A percentile compares a stretch with the other conserved stretches of the same genome.
phyloP scores from a whole-genome alignment of 2,329 filamentous ascomycete species.

The Ophiostoma sp. region DNA sequence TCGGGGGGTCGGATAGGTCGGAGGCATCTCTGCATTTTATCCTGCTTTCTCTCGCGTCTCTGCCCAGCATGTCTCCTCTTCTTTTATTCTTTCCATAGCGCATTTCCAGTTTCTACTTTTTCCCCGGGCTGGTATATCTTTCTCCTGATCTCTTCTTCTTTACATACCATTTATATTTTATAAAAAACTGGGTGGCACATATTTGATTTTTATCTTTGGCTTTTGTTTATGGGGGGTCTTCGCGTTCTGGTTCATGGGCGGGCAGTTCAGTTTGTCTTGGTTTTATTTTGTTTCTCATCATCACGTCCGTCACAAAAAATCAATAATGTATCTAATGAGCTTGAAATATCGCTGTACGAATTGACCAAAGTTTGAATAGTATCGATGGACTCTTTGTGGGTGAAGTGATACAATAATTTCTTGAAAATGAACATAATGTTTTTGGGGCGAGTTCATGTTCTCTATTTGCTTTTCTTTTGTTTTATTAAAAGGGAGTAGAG shows the following conservation, averaged over 20 bases:
- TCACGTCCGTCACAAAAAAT: background rate
- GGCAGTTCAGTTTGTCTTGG: background rate
- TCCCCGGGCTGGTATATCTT: background rate
- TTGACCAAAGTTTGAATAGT: background rate
- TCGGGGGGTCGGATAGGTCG: background rate
- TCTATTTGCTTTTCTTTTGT: background rate
- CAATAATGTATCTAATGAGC: constrained; percentile 10
- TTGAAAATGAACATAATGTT: too few species aligned
- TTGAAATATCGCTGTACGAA: background rate
- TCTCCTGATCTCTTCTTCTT: background rate
- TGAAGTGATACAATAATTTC: background rate
- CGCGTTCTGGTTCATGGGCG: background rate
- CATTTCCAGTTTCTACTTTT: background rate
- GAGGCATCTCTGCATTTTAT: background rate
- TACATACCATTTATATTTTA: constrained; percentile 16
- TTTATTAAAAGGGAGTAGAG: too few species aligned
- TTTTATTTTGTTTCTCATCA: background rate
- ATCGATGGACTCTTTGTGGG: background rate
- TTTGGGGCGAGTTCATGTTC: background rate
- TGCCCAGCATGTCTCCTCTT: background rate
- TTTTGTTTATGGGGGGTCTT: background rate
- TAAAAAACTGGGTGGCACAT: constrained; percentile 4
- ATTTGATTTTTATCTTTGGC: background rate
- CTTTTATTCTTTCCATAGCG: background rate
- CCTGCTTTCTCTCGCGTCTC: background rate